Conservation (phyloP, 2,329 filamentous ascomycete genomes). For the Sporothrix variecibatus region DNA sequence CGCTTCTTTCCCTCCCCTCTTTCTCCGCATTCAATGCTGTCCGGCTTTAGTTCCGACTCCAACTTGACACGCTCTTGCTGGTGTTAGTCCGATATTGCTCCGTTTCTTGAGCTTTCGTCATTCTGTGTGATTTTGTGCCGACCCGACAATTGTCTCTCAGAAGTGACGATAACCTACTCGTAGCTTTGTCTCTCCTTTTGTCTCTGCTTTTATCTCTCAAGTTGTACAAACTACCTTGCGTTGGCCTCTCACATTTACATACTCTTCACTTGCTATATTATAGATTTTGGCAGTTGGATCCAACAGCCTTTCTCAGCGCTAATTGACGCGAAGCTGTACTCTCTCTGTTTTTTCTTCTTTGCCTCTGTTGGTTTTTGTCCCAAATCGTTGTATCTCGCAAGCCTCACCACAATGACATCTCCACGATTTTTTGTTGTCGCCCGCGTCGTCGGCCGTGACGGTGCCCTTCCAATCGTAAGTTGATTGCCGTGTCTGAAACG, state of each 20-base stretch:
- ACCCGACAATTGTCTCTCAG: background rate
- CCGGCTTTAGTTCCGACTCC: background rate
- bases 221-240: background rate
- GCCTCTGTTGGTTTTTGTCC: background rate
- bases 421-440: background rate
- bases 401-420: background rate
- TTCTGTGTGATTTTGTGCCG: background rate
- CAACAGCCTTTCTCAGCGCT: background rate
- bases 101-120: background rate
- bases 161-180: background rate
- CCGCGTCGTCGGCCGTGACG: background rate
- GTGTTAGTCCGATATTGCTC: slow-evolving; percentile 7
- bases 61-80: background rate
- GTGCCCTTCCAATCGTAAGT: background rate
- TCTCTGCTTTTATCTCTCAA: background rate
- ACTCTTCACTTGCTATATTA: background rate
- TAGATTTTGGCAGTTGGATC: background rate
- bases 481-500: background rate
- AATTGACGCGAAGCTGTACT: no score
- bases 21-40: background rate
- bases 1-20: background rate
- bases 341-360: background rate
- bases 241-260: background rate
- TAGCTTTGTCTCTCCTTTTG: background rate
- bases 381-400: no score